These are phyloP conservation scores for Yamadazyma takamatsuzukensis DNA, from an alignment of 805 yeast species.

Conservation along the genomic window DNA sequence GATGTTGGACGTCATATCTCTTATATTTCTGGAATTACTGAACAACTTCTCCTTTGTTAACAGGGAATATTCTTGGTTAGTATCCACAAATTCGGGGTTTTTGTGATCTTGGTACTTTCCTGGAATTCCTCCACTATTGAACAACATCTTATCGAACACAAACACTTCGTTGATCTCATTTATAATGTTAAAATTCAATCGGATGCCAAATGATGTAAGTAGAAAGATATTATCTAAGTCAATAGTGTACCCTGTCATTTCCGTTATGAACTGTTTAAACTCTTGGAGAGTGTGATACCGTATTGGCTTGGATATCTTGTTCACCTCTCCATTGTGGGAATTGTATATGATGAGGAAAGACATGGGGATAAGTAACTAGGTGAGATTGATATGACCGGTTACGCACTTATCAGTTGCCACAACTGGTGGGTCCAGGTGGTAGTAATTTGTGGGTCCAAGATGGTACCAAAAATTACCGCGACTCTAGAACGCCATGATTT, in stretches of 20 bases:
- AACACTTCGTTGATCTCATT: conserved; percentile 54
- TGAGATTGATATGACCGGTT: no score
- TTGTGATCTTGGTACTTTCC: conserved; percentile 2
- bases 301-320: conserved; percentile 38
- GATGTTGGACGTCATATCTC: conserved; percentile 29
- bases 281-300: conserved; percentile 32
- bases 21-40: conserved; percentile 10
- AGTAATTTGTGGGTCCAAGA: no score
- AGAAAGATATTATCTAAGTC: conserved; percentile 41
- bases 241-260: conserved; percentile 20
- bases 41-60: neutral
- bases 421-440: no score
- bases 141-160: conserved; percentile 60
- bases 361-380: no score
- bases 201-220: conserved; percentile 63
- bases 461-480: no score
- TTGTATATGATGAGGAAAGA: conserved; percentile 29
- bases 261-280: conserved; percentile 28
- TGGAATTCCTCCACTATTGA: conserved; percentile 23
- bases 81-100: conserved; percentile 7
- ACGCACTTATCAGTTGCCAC: no score
- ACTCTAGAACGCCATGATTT: no score
- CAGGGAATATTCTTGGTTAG: neutral
- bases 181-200: conserved; percentile 50
- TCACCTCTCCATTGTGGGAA: conserved; percentile 34